Conservation (phyloP, 352 stramenopile genomes). For the Globisporangium orthogonon region DNA sequence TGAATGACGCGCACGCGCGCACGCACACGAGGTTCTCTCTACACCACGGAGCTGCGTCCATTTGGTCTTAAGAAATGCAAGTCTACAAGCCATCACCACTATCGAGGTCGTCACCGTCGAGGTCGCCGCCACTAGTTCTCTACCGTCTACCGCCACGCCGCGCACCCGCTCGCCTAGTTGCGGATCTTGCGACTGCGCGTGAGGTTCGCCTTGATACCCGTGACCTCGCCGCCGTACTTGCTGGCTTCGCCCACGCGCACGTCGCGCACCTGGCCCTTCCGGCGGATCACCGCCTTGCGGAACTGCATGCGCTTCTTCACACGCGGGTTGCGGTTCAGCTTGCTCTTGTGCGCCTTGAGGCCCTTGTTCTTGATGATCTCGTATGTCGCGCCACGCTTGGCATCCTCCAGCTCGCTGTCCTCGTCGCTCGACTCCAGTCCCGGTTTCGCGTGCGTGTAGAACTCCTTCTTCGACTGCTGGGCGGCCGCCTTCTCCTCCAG, state of each 20-base stretch:
- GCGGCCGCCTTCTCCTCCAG: conserved; percentile 39
- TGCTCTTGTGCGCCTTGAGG: conserved; percentile 96
- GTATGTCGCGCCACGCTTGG: conserved; percentile 90
- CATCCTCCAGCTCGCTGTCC: conserved; percentile 70
- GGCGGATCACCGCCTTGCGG: conserved; percentile 94
- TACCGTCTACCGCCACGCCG: conserved; percentile 4
- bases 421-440: conserved; percentile 42
- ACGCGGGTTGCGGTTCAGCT: conserved; percentile 97
- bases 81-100: conserved; percentile 11
- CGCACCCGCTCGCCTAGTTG: conserved; percentile 35
- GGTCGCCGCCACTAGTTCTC: background rate
- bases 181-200: conserved; percentile 87
- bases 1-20: too few relatives aligned
- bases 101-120: background rate
- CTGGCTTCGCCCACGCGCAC: conserved; percentile 80
- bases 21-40: background rate
- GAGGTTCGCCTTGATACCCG: conserved; percentile 88
- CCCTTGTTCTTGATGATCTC: conserved; percentile 98
- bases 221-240: conserved; percentile 86
- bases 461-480: conserved; percentile 65
- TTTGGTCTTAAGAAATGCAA: conserved; percentile 11
- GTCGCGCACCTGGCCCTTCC: conserved; percentile 96
- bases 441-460: conserved; percentile 71
- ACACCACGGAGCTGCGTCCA: background rate
- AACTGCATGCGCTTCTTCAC: conserved; percentile 98